phyloP scores from a whole-genome alignment of 805 yeast species.

The Lipomyces yamanashiensis region DNA sequence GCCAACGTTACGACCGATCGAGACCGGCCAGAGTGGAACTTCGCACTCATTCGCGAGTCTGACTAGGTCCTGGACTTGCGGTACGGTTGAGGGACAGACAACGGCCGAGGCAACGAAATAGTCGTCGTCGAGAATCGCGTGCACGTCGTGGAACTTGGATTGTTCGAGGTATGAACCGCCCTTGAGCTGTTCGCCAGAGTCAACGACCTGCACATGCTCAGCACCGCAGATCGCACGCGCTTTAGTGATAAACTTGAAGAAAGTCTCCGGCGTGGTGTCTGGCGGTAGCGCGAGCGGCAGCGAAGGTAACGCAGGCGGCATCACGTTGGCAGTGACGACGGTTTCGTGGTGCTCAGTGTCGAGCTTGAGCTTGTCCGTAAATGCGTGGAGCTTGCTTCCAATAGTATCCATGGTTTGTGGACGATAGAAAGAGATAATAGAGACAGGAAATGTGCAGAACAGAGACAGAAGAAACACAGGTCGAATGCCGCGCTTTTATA shows the following conservation, averaged over 20 bases:
- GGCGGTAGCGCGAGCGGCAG: slow-evolving; percentile 11
- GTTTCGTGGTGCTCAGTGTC: slow-evolving; percentile 4
- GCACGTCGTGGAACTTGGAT: slow-evolving; percentile 19
- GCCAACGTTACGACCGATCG: slow-evolving; percentile 17
- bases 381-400: not conserved
- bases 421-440: not conserved
- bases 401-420: slow-evolving; percentile 1
- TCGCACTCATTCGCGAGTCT: slow-evolving; percentile 5
- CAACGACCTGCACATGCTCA: not conserved
- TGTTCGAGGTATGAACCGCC: slow-evolving; percentile 17
- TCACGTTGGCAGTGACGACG: not conserved
- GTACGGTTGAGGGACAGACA: slow-evolving; percentile 9
- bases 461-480: not conserved
- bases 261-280: not conserved
- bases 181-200: slow-evolving; percentile 1
- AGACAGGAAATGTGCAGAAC: not conserved
- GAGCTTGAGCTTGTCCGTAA: slow-evolving; percentile 4
- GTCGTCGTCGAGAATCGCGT: slow-evolving; percentile 8
- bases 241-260: not conserved
- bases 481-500: too few species aligned
- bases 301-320: too few species aligned
- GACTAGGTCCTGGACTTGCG: slow-evolving; percentile 13
- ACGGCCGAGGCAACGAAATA: slow-evolving; percentile 16
- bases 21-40: slow-evolving; percentile 16
- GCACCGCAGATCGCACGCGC: slow-evolving; percentile 1